Evolutionary conservation across 2,329 filamentous ascomycete genomes (phyloP), one percentile per base, ranked within the genome.

Genomic region (Nothopassalora personata): DNA sequence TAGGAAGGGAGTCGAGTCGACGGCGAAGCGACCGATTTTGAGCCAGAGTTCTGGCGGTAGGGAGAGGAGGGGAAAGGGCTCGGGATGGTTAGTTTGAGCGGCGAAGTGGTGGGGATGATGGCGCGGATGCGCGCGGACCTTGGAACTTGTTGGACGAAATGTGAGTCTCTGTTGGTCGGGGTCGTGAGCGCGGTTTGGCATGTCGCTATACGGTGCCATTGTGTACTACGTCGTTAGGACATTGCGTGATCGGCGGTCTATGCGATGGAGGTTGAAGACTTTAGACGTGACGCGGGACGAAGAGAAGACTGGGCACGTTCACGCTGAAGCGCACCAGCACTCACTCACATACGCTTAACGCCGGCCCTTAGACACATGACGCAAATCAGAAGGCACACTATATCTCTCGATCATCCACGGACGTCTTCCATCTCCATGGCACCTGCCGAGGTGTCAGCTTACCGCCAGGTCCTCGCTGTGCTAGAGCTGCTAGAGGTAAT

Each of bases 1-100:
- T 23, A 54, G 8, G 2, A 11, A 5, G 28, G 53, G 43, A 3
- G 53, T 15, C 7, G 28, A 39, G 39, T 58, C 56, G 50, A 58
- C 45, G 4, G 39, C 50, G 27, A 27, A 10, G 18, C 54, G 36
- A 8, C 56, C 50, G 30, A 58, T 58, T 39, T 31, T 47, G 19
- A 53, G n/a, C 56, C 56, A 58, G 28, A 58, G 27, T 51, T 58
- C 56, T 10, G 43, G 23, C 7, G 56, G 56, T 8, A 58, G 23
- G 30, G 46, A 28, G 43, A 58, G 39, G 19, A 58, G 33, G 28
- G 23, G 48, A 27, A 53, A 57, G 11, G 19, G 9, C 48, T 57
- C 36, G 36, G 5, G 36, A 5, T 13, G 10, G 36, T 39, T 13
- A 39, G 36, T 5, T 13, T 13, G 5, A 15, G 36, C 5, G 10